A percentile compares a stretch with the other conserved stretches of the same genome.
These are phyloP conservation scores for Tetrastigma voinierianum DNA, from an alignment of 164 flowering plant species.

Conservation along the genomic window DNA sequence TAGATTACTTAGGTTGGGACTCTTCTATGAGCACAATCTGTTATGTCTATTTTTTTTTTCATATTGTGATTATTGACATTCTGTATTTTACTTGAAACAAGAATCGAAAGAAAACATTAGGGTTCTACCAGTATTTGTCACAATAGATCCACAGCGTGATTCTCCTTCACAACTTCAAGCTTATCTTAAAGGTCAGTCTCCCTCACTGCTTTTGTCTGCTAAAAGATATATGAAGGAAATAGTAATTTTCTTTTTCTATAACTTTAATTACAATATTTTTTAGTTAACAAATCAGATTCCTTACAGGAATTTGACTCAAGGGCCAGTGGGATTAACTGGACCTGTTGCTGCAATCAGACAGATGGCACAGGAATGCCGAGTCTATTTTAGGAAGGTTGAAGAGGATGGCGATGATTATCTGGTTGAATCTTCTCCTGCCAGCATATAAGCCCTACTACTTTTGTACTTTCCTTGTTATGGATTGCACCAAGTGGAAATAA, in stretches of 20 bases:
- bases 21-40: not conserved
- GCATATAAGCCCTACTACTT: constrained; percentile 52
- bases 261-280: not conserved
- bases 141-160: constrained; percentile 87
- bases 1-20: constrained; percentile 57
- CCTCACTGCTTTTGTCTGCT: not conserved
- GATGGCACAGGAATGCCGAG: constrained; percentile 83
- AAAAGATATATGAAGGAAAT: no score
- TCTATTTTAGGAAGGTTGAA: constrained; percentile 71
- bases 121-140: constrained; percentile 68
- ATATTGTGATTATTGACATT: constrained; percentile 15
- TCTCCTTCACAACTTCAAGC: constrained; percentile 73
- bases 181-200: constrained; percentile 70
- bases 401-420: constrained; percentile 90
- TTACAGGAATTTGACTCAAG: constrained; percentile 84
- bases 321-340: constrained; percentile 75
- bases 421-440: constrained; percentile 78
- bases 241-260: not conserved
- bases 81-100: constrained; percentile 28
- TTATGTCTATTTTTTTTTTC: not conserved
- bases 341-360: constrained; percentile 54
- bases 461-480: not conserved
- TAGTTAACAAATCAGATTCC: no score
- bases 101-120: constrained; percentile 53
- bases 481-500: not conserved